Evolutionary conservation across 495 filamentous ascomycete species (phyloP), one percentile per base, ranked within the genome.

Genomic region (Clohesyomyces aquaticus): DNA sequence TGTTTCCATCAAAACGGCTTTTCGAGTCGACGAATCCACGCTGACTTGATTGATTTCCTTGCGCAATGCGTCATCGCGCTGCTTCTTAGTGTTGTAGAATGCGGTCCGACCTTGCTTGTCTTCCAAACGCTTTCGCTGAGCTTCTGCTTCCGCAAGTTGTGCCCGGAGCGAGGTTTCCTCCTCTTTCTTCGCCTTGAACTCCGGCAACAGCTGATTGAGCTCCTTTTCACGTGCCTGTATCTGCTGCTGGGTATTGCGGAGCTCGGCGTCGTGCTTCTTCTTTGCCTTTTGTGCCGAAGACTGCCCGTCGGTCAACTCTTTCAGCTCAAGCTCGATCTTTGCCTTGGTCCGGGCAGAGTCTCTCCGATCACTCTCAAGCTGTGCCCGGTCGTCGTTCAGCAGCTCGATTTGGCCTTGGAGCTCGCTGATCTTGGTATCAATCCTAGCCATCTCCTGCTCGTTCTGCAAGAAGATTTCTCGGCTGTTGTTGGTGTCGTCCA

Each of bases 21-120:
- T 92, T 46, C 92, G 87, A n/a, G 83, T 85, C 2, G 86, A 85
- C 27, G 96, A 73, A 3, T 87, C 87, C 25, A 81, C 79, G 62
- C 90, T 88, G 52, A 89, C 87, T n/a, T 92, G 88, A 45, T 90
- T 81, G 66, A 98, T 87, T 72, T 96, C 87, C 46, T 84, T 82
- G 52, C 86, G 84, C 19, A 99, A 79, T 81, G 83, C 96, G 41
- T 84, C 83, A 71, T 99, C 95, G 1, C 94, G 87, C 69, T 97
- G 91, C 2, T 82, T 84, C 75, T 96, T 96, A 70, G 83, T 93
- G 71, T 83, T 88, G 77, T 96, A 98, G 57, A 90, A 88, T 28
- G 87, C 86, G 71, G 88, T 91, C n/a, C 93, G 87, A 41, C 91
- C 90, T 75, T 98, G 95, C 74, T 99, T 99, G 50, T 89, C 91